Evolutionary conservation across 2,329 filamentous ascomycete species (phyloP).

Genomic region (Aspergillus costaricaensis): DNA sequence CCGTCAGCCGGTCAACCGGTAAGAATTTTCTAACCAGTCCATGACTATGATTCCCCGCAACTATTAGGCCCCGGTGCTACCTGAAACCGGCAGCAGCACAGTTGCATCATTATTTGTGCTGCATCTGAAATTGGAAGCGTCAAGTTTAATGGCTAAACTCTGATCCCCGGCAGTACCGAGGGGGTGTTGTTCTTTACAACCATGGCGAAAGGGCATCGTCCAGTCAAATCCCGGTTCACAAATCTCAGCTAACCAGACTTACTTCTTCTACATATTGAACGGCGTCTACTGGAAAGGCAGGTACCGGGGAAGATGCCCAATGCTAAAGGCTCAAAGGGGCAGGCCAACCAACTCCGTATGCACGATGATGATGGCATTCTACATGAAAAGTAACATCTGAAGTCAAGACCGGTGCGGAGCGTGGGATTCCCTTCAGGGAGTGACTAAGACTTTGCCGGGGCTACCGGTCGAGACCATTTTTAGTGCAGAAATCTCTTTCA

Average conservation of each 20-base stretch:
- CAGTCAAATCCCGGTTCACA: neutral
- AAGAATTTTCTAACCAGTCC: neutral
- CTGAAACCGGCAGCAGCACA: neutral
- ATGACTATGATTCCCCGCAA: neutral
- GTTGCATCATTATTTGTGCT: slow-evolving; percentile 2
- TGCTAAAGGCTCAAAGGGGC: neutral
- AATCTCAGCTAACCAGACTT: neutral
- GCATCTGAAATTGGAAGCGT: neutral
- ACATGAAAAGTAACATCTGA: neutral
- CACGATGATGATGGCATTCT: slow-evolving; percentile 3
- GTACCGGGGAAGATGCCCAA: neutral
- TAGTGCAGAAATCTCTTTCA: neutral
- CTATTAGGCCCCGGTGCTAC: neutral
- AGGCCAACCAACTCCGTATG: neutral
- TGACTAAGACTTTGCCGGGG: neutral
- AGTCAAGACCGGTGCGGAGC: neutral
- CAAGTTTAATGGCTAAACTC: neutral
- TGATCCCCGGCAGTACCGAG: neutral
- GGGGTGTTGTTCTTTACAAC: neutral
- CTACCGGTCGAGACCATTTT: neutral
- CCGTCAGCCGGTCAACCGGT: neutral
- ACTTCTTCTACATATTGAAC: neutral
- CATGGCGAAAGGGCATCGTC: neutral
- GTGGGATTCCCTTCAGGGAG: too few species aligned
- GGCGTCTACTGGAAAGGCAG: neutral